Evolutionary conservation across 306 rosid species (phyloP).

Genomic region (Vigna reflexopilosa): DNA sequence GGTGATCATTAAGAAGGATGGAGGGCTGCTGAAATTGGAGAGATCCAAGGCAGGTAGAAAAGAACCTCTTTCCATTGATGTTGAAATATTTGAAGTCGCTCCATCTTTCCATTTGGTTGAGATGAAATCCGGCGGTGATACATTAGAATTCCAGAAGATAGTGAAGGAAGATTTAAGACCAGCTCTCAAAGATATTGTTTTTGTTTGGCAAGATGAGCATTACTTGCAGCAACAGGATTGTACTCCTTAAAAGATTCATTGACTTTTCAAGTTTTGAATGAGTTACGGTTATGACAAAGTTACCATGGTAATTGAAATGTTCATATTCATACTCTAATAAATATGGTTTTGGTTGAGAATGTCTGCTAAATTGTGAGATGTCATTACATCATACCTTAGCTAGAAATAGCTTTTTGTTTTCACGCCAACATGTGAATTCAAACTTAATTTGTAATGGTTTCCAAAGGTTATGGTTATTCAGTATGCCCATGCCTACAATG

Average conservation of each 20-base stretch:
- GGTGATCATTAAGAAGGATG: conserved; percentile 46
- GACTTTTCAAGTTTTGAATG: conserved; percentile 36
- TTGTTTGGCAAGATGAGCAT: conserved; percentile 54
- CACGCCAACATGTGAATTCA: background rate
- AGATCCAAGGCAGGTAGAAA: conserved; percentile 35
- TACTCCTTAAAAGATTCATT: conserved; percentile 20
- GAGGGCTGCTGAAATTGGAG: conserved; percentile 51
- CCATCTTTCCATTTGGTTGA: conserved; percentile 56
- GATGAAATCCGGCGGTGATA: conserved; percentile 49
- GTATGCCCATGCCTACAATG: background rate
- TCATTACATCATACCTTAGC: conserved; percentile 18
- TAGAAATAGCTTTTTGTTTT: background rate
- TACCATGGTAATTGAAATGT: conserved; percentile 24
- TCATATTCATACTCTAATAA: conserved; percentile 9
- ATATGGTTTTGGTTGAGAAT: conserved; percentile 31
- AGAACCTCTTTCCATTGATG: conserved; percentile 45
- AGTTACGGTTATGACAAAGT: conserved; percentile 8
- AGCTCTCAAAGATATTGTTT: conserved; percentile 50
- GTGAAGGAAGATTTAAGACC: conserved; percentile 52
- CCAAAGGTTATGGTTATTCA: background rate
- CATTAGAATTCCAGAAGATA: conserved; percentile 54
- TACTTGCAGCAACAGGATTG: conserved; percentile 1
- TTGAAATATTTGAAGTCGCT: conserved; percentile 52
- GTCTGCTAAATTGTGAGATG: background rate
- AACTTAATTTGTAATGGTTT: background rate